A percentile compares a stretch with the other conserved stretches of the same genome.
Conservation (phyloP, 306 rosid genomes). For the Citrullus colocynthis region DNA sequence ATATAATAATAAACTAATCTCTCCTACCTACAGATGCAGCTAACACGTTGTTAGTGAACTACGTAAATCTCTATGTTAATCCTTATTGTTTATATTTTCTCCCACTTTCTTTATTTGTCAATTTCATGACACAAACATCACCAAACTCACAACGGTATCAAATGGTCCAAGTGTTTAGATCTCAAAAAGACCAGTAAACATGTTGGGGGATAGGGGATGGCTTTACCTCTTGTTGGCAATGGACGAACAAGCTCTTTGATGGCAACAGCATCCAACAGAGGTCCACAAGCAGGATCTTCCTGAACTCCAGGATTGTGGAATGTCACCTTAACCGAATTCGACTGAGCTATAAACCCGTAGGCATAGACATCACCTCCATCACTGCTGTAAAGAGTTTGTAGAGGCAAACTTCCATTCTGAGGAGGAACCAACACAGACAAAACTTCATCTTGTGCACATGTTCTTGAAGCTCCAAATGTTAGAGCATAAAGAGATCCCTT, state of each 20-base stretch:
- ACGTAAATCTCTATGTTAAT: too few relatives aligned
- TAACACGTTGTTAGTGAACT: too few relatives aligned
- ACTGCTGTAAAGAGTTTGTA: conserved; percentile 73
- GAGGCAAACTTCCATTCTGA: conserved; percentile 68
- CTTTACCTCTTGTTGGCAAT: conserved; percentile 60
- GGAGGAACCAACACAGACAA: conserved; percentile 63
- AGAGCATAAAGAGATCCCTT: conserved; percentile 56
- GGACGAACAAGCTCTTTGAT: conserved; percentile 67
- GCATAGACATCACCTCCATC: conserved; percentile 80
- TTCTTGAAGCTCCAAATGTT: conserved; percentile 85
- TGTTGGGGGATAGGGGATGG: background rate
- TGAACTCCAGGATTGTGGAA: conserved; percentile 92
- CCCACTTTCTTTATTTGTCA: too few relatives aligned
- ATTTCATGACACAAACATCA: too few relatives aligned
- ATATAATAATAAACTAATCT: too few relatives aligned
- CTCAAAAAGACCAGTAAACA: background rate
- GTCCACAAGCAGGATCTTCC: conserved; percentile 88
- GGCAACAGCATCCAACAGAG: conserved; percentile 86
- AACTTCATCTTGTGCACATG: conserved; percentile 94
- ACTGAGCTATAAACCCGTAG: conserved; percentile 51
- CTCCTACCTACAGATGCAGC: too few relatives aligned
- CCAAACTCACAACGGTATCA: background rate
- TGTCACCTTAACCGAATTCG: conserved; percentile 35
- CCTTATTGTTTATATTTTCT: too few relatives aligned
- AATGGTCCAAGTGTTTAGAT: background rate